A percentile compares a stretch with the other conserved stretches of the same genome.
Evolutionary conservation across 2,329 filamentous ascomycete species (phyloP).

Genomic region (Hypoxylon sp.): DNA sequence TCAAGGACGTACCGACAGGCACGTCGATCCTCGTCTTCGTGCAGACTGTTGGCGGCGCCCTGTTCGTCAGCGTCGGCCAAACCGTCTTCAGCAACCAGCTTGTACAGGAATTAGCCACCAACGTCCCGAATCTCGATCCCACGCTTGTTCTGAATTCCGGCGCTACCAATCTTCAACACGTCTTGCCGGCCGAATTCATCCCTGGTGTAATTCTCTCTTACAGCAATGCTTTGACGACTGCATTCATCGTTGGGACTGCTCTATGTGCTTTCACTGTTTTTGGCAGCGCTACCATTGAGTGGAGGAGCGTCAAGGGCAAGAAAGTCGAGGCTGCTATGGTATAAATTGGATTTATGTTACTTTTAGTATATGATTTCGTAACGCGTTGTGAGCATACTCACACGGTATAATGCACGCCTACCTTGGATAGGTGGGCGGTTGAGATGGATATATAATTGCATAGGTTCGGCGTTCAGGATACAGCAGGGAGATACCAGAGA

Average conservation of each 20-base stretch:
- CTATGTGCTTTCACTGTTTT: constrained; percentile 62
- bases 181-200: constrained; percentile 52
- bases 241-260: constrained; percentile 62
- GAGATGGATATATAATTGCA: neutral
- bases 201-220: constrained; percentile 59
- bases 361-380: neutral
- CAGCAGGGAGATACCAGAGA: constrained; percentile 3
- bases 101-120: constrained; percentile 55
- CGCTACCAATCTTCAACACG: constrained; percentile 56
- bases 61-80: constrained; percentile 68
- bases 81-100: constrained; percentile 67
- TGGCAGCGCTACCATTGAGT: constrained; percentile 63
- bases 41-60: constrained; percentile 60
- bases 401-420: neutral
- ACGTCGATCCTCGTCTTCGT: constrained; percentile 58
- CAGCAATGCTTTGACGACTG: constrained; percentile 60
- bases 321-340: constrained; percentile 55
- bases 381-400: neutral
- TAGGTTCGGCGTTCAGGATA: constrained; percentile 2
- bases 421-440: neutral
- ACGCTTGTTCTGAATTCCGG: constrained; percentile 54
- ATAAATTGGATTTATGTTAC: neutral
- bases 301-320: constrained; percentile 71
- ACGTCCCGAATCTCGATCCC: constrained; percentile 56
- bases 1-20: constrained; percentile 51